Percentiles rank a stretch among this genome's conserved stretches.
Evolutionary conservation across 106 monocot genomes (phyloP).

Genomic region (Allium fistulosum): DNA sequence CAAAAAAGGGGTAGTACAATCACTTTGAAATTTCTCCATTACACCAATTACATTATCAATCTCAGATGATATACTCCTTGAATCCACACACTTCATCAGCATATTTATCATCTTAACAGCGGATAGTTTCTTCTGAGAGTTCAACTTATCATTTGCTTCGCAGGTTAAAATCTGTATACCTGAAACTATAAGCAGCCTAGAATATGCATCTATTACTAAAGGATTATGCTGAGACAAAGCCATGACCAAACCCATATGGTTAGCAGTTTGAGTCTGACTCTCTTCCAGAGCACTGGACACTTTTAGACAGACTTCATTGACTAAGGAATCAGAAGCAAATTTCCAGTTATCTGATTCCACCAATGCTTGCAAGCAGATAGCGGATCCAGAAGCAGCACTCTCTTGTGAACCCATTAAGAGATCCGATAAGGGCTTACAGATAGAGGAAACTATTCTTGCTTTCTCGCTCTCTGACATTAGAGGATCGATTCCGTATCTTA

Average conservation of each 20-base stretch:
- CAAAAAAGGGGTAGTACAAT: constrained; percentile 49
- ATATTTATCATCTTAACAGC: constrained; percentile 89
- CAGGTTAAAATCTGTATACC: constrained; percentile 44
- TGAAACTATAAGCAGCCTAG: constrained; percentile 65
- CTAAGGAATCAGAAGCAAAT: constrained; percentile 51
- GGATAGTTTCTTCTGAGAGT: constrained; percentile 66
- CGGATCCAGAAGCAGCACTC: constrained; percentile 64
- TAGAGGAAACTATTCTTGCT: constrained; percentile 47
- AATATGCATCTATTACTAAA: constrained; percentile 63
- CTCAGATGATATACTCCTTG: constrained; percentile 63
- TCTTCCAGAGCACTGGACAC: constrained; percentile 76
- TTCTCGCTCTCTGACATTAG: constrained; percentile 54
- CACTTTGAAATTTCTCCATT: constrained; percentile 58
- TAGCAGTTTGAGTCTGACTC: constrained; percentile 43
- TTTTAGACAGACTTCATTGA: constrained; percentile 71
- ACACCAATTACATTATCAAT: constrained; percentile 41
- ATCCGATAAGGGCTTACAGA: constrained; percentile 64
- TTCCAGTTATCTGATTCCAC: constrained; percentile 73
- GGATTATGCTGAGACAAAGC: constrained; percentile 66
- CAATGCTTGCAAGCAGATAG: constrained; percentile 64
- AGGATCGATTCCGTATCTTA: constrained; percentile 78
- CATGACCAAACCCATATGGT: constrained; percentile 80
- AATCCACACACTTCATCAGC: constrained; percentile 84
- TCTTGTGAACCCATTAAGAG: constrained; percentile 53
- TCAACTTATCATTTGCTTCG: constrained; percentile 24